phyloP scores from a whole-genome alignment of 768 basidiomycete species.

The Amanita thiersii region DNA sequence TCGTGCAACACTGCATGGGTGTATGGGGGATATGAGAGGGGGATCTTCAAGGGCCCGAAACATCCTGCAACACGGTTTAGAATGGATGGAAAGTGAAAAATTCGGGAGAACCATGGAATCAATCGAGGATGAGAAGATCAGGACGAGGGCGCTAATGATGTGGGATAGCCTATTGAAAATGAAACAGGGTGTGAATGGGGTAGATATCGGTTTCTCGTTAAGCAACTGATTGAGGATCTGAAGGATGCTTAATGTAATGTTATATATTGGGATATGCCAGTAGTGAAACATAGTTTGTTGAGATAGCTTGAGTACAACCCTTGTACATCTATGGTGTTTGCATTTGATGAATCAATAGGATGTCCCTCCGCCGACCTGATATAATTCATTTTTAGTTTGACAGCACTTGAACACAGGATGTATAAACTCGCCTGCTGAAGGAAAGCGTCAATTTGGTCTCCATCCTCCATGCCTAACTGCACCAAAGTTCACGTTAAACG shows the following conservation, averaged over 20 bases:
- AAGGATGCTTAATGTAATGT: too few relatives aligned
- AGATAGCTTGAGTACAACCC: too few relatives aligned
- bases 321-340: too few relatives aligned
- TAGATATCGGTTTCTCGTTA: slow-evolving; percentile 49
- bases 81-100: slow-evolving; percentile 53
- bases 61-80: slow-evolving; percentile 65
- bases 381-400: background rate
- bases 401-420: background rate
- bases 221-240: slow-evolving; percentile 16
- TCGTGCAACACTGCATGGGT: slow-evolving; percentile 65
- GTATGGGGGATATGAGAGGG: slow-evolving; percentile 54
- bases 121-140: background rate
- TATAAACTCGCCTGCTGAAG: slow-evolving; percentile 40
- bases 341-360: too few relatives aligned
- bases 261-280: too few relatives aligned
- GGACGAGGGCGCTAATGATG: slow-evolving; percentile 39
- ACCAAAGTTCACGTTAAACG: background rate
- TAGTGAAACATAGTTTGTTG: too few relatives aligned
- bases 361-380: slow-evolving; percentile 5
- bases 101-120: slow-evolving; percentile 40
- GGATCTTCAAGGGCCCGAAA: slow-evolving; percentile 61
- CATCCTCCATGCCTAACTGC: slow-evolving; percentile 55
- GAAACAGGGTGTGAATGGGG: slow-evolving; percentile 30
- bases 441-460: slow-evolving; percentile 53
- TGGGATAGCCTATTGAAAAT: slow-evolving; percentile 48